Base-by-base conservation (phyloP, 805 yeast genomes). In the Tetrapisispora fleetii region DNA sequence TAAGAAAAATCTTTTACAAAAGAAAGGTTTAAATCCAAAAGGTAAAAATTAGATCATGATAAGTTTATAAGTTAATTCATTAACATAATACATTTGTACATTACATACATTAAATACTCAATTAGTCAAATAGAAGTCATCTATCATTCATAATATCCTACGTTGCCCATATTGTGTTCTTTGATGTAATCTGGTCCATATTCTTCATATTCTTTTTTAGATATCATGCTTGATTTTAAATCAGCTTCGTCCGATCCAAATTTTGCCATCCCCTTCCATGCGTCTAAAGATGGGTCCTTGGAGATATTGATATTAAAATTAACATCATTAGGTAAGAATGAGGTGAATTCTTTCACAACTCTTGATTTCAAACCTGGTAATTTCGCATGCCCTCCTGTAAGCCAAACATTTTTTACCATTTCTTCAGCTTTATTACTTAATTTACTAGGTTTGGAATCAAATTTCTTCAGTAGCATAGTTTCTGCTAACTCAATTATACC, bases 181-280 rank as follows among this genome's bases (percentile, higher is more conserved):
- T 84, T 86, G 43, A 90, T 79, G 62, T 89, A 91, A 48, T 87
- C 96, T 0, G 86, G 73, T 0, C 99, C 99, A 72, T 76, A 78
- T 64, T 93, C 99, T 41, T 82, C 83, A 60, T 88, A 93, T 53
- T 90, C 95, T 48, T 74, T 67, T 54, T 74, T 78, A 0, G 93
- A 75, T 22, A 91, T 71, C 50, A 74, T 79, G 10, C 78, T 68
- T 1, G 67, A 55, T 27, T 70, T 57, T 37, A 75, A 72, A 1
- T 62, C 64, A 17, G 73, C 78, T 1, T 67, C 73, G 21, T 75
- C 71, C 2, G 58, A 57, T 6, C 90, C 71, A 85, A 95, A 86
- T 58, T 77, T 76, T 13, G 86, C 81, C 95, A 93, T 89, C 28
- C 99, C 99, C 58, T 73, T 81, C 98, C 99, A 93, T 1, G 97